A percentile compares a stretch with the other conserved stretches of the same genome.
phyloP scores from a whole-genome alignment of 2,329 filamentous ascomycete genomes.

The Aspergillus brasiliensis region DNA sequence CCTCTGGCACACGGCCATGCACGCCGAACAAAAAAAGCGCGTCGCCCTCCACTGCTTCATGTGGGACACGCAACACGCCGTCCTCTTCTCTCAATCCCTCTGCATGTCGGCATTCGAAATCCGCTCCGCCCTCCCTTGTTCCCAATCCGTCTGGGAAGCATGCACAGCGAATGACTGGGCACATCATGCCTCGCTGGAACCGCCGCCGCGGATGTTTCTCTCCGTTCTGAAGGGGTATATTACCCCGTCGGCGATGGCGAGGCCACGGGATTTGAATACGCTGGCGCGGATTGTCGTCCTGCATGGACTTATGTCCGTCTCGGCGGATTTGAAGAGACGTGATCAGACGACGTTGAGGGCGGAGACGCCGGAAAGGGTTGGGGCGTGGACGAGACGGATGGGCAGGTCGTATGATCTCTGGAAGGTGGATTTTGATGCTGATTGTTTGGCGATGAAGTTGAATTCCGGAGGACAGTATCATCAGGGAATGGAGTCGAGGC shows the following conservation, averaged over 20 bases:
- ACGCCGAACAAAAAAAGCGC: constrained; percentile 62
- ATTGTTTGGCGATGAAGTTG: constrained; percentile 45
- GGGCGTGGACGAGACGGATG: constrained; percentile 56
- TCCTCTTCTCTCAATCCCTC: constrained; percentile 66
- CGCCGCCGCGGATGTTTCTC: constrained; percentile 44
- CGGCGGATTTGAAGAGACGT: constrained; percentile 63
- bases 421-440: constrained; percentile 60
- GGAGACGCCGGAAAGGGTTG: constrained; percentile 37
- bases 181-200: constrained; percentile 41
- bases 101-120: constrained; percentile 69
- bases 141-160: constrained; percentile 60
- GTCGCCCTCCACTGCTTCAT: constrained; percentile 64
- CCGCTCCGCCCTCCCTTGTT: constrained; percentile 58
- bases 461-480: background rate
- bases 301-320: constrained; percentile 64
- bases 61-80: constrained; percentile 67
- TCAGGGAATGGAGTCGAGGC: constrained; percentile 31
- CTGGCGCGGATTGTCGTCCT: constrained; percentile 58
- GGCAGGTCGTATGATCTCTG: constrained; percentile 58
- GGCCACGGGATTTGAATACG: constrained; percentile 49
- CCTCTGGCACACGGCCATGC: constrained; percentile 57
- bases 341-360: constrained; percentile 63
- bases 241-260: constrained; percentile 43
- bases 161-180: constrained; percentile 55
- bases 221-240: constrained; percentile 60